Evolutionary conservation across 2,329 filamentous ascomycete species (phyloP), one percentile per base, ranked within the genome.

Genomic region (Botrytis deweyae): DNA sequence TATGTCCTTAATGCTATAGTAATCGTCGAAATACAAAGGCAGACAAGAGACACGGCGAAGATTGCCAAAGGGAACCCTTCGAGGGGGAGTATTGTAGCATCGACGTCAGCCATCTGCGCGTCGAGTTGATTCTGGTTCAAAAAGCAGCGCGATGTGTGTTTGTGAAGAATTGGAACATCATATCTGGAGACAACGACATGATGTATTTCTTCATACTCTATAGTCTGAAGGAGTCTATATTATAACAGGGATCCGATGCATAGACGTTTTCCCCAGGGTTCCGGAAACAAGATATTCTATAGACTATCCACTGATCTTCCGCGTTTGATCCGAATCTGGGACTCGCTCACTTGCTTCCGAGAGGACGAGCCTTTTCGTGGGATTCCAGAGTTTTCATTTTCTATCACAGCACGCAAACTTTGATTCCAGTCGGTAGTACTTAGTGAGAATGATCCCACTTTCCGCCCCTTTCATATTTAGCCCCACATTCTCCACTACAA

Each of bases 31-130:
- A 55, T 16, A 18, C 8, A 22, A 33, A 72, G 59, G 52, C 59
- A 52, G 25, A 52, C 14, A 49, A 65, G n/a, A 12, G 69, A 72
- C 12, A 72, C 69, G 8, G 22, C 12, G 44, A 65, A 72, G 8
- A 72, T 72, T 52, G 12, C 16, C 20, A 72, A 29, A 52, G 69
- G 62, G 6, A 72, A 52, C 1, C 69, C 18, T 52, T 69, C 66
- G 5, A 69, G 66, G 40, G 66, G 49, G 33, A 69, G 49, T 7
- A 33, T 29, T 33, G n/a, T 66, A 36, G 59, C 49, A 38, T 22
- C 49, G 12, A 29, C 66, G 25, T 44, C 36, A 33, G 49, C 18
- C 66, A 69, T 69, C n/a, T 69, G 18, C 40, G 25, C n/a, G 38
- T 68, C 8, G n/a, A 58, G n/a, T 44, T 18, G 38, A 58, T 33